Evolutionary conservation across 1,284 basidiomycete species (phyloP), one percentile per base, ranked within the genome.

Genomic region (Rhodotorula sp.): DNA sequence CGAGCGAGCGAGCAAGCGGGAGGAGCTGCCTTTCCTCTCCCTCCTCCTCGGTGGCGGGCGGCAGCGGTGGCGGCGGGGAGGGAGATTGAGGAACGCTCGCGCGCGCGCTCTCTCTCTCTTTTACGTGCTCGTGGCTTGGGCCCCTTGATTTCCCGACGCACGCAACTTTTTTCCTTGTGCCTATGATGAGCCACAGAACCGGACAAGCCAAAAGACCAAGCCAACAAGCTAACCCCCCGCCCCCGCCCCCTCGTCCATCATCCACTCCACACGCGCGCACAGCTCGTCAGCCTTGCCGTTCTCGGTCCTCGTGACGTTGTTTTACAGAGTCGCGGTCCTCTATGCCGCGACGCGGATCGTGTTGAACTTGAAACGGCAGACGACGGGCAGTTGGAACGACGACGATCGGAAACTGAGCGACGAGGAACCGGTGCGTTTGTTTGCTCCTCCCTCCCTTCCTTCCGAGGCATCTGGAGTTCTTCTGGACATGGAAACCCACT

Each of bases 231-330:
- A 28, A 28, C 28, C 28, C 28, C 28, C n/a, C n/a, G n/a, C n/a
- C n/a, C 28, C 28, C 28, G 2, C 28, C 28, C 3, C 28, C 28
- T 28, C 28, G 28, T 3, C 28, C 28, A 28, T 28, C 28, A 28
- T 28, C 28, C 28, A 28, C 28, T 28, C 28, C 28, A 28, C 28
- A 28, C 28, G 3, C 28, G 28, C 28, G 47, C 14, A 14, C 70
- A 77, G 76, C n/a, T 70, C 75, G 2, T 77, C 76, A 3, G 78
- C 78, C 18, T 67, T 79, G n/a, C 78, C 78, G 3, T 63, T 79
- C 54, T 77, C 76, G 23, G 77, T 79, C 26, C 68, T 79, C 19
- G 78, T 79, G 15, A 74, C 75, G 5, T 68, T 79, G 16, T 76
- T 77, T 45, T 79, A 79, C 70, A 73, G 78, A 38, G 77, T 79